Evolutionary conservation across 192 early-diverging fungal genomes (phyloP), one percentile per base, ranked within the genome.

Genomic region (Oehlia diaphana): DNA sequence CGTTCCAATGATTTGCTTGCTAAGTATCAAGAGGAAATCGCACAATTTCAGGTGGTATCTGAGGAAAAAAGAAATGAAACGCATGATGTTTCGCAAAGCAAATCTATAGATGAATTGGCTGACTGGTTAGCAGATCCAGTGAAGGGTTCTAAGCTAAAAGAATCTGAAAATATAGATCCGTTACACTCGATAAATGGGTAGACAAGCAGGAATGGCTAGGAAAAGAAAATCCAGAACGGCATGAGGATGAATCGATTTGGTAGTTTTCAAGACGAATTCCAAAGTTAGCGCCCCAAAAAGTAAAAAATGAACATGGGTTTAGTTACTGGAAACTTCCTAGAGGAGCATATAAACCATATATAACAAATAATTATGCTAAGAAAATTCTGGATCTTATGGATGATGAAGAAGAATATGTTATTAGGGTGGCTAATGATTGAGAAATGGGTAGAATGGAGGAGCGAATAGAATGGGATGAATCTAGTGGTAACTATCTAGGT

Each of bases 11-110:
- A 16, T 67, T 31, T 67, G 23, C 31, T 67, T 31, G 14, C 70
- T 50, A 12, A 72, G 7, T 72, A 44, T 72, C 70, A 72, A 50
- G 21, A 72, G 12, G 21, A 72, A 28, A 72, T 72, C 39, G n/a
- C 7, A 50, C 8, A 50, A 44, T 14, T 67, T 35, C 14, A 50
- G 49, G 49, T 14, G 12, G 49, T 50, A 50, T 0, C n/a, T 33
- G 64, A 66, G 64, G 23, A 33, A 66, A 66, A 28, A 12, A 47
- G 14, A 72, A 72, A 49, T 21, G 14, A 2, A 31, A 39, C 44
- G 0, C n/a, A 72, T 72, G 21, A 44, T 47, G 0, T 44, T 72
- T 28, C 3, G 9, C 8, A 72, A 72, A 50, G 10, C 35, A n/a
- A 44, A 23, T 50, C 42, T 50, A 72, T 49, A 19, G 23, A 21